Percentiles rank a stretch among this genome's conserved stretches.
Evolutionary conservation across 345 rosid species (phyloP).

Genomic region (Nephelium lappaceum): DNA sequence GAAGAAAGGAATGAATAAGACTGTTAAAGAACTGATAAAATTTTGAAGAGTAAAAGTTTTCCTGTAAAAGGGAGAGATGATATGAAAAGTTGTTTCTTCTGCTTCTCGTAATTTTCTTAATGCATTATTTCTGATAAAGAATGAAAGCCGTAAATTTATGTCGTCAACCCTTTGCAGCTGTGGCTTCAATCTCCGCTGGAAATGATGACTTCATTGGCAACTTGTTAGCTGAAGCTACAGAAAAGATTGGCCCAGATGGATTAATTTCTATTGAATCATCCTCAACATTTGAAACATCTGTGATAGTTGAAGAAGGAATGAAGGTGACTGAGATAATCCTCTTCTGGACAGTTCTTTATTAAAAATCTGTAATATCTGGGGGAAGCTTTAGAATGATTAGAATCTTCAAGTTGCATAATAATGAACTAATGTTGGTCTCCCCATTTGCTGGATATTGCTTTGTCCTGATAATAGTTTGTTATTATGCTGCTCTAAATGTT

Average conservation of each 20-base stretch:
- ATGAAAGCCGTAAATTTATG: not conserved
- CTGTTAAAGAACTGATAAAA: conserved; percentile 56
- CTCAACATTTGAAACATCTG: conserved; percentile 65
- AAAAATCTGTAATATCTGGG: not conserved
- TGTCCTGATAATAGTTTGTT: not conserved
- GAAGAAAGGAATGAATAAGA: conserved; percentile 66
- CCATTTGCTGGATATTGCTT: not conserved
- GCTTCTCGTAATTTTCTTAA: conserved; percentile 4
- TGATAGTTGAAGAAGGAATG: conserved; percentile 84
- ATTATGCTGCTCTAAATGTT: not conserved
- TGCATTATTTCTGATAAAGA: not conserved
- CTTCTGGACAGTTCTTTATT: conserved; percentile 6
- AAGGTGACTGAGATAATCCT: conserved; percentile 48
- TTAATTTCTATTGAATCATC: conserved; percentile 80
- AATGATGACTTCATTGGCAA: conserved; percentile 75
- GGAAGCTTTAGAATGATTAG: not conserved
- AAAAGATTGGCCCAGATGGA: conserved; percentile 85
- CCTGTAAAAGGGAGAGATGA: conserved; percentile 66
- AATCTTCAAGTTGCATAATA: not conserved
- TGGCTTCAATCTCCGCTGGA: conserved; percentile 91
- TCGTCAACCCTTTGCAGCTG: conserved; percentile 53
- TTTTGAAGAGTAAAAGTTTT: conserved; percentile 52
- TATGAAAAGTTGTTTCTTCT: conserved; percentile 55
- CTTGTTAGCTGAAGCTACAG: conserved; percentile 71
- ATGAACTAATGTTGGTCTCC: not conserved